These are phyloP conservation scores for Allomyces arbusculus DNA, from an alignment of 192 early-diverging fungal genomes.

Conservation along the genomic window DNA sequence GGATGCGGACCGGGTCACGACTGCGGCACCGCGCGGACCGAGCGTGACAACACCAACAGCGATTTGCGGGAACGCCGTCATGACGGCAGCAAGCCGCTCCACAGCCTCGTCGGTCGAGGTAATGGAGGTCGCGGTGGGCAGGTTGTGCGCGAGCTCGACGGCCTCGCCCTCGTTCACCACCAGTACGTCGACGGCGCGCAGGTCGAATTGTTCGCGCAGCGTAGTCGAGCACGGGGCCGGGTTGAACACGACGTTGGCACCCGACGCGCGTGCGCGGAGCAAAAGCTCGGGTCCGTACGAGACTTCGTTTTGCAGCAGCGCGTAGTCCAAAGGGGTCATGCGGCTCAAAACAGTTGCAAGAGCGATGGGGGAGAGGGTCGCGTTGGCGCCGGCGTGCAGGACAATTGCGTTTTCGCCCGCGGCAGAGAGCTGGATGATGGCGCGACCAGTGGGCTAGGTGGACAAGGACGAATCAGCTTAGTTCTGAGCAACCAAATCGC, in stretches of 20 bases:
- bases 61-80: background rate
- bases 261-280: background rate
- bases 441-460: background rate
- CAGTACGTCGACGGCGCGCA: background rate
- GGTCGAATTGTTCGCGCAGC: background rate
- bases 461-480: background rate
- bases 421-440: slow-evolving; percentile 1
- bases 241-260: background rate
- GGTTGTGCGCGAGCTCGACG: background rate
- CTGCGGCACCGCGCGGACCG: background rate
- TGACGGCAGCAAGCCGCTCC: background rate
- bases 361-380: background rate
- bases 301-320: background rate
- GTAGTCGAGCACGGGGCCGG: background rate
- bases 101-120: background rate
- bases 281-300: background rate
- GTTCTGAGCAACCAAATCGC: background rate
- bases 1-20: background rate
- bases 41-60: background rate
- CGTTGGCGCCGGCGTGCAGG: background rate
- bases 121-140: background rate
- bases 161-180: slow-evolving; percentile 1
- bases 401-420: slow-evolving; percentile 2
- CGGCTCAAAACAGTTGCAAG: background rate
- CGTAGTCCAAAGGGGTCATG: background rate